Percentiles rank a stretch among this genome's conserved stretches.
phyloP scores from a whole-genome alignment of 108 stramenopile species.

The Nitzschia sp. region DNA sequence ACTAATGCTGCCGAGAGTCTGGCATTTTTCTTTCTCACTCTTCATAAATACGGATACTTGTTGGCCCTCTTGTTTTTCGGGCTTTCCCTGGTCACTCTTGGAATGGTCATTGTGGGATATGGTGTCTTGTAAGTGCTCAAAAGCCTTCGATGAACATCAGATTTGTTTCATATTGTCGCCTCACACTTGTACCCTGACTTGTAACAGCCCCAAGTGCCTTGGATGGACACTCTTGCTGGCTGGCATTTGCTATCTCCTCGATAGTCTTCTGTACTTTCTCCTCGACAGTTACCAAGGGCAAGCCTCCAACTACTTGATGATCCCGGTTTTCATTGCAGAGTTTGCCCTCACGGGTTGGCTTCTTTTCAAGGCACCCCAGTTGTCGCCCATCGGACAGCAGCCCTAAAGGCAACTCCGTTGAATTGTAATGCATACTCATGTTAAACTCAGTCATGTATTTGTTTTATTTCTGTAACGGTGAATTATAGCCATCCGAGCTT shows the following conservation, averaged over 20 bases:
- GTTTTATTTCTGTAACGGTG: not conserved
- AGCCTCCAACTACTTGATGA: conserved; percentile 1
- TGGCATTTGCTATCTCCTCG: not conserved
- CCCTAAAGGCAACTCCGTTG: too few species aligned
- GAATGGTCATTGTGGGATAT: conserved; percentile 1
- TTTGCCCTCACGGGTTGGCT: conserved; percentile 2
- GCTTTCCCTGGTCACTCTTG: conserved; percentile 2
- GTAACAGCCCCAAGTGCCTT: not conserved
- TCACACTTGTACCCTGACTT: not conserved
- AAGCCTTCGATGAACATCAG: not conserved
- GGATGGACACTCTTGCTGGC: not conserved
- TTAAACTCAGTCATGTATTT: not conserved
- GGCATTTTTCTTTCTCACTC: conserved; percentile 12
- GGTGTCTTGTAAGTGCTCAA: conserved; percentile 1
- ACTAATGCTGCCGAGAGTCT: not conserved
- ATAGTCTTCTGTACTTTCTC: not conserved
- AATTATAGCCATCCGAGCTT: conserved; percentile 40
- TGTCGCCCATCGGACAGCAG: not conserved
- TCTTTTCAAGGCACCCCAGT: not conserved
- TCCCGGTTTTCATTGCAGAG: conserved; percentile 8
- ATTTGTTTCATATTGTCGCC: not conserved
- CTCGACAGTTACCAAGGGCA: not conserved
- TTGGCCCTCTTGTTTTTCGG: conserved; percentile 20
- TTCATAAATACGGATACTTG: conserved; percentile 22
- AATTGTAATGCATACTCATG: not conserved